Evolutionary conservation across 345 rosid species (phyloP).

Genomic region (Cardamine chenopodiifolia): DNA sequence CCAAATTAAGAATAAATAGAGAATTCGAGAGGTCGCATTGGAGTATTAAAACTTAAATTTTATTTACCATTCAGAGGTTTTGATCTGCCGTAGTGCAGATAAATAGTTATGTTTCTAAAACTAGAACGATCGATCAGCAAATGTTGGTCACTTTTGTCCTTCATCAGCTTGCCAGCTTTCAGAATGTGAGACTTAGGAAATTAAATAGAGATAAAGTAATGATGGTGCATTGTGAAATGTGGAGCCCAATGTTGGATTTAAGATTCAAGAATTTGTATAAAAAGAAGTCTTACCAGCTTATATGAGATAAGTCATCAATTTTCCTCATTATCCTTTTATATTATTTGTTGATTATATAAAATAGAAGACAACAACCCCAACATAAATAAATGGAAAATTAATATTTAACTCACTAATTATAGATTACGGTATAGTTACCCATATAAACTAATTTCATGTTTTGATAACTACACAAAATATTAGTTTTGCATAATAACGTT

Average conservation of each 20-base stretch:
- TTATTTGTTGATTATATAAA: background rate
- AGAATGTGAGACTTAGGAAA: constrained; percentile 10
- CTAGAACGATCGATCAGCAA: constrained; percentile 2
- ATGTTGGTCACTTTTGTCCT: background rate
- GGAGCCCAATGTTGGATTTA: constrained; percentile 4
- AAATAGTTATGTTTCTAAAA: background rate
- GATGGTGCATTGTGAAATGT: constrained; percentile 10
- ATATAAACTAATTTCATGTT: too few species aligned
- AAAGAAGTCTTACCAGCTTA: background rate
- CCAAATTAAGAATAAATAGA: background rate
- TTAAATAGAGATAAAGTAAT: constrained; percentile 14
- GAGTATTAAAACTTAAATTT: background rate
- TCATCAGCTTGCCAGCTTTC: constrained; percentile 30
- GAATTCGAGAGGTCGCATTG: background rate
- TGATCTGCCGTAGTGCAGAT: too few species aligned
- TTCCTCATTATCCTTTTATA: background rate
- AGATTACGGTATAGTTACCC: too few species aligned
- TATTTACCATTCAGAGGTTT: background rate
- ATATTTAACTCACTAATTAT: too few species aligned
- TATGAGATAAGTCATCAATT: background rate
- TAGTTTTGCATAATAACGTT: too few species aligned
- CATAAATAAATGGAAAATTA: too few species aligned
- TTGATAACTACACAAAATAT: too few species aligned
- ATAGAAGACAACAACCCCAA: background rate
- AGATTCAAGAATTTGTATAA: constrained; percentile 5